Evolutionary conservation across 176 grass and related monocot genomes (phyloP).

Genomic region (Avena sativa): DNA sequence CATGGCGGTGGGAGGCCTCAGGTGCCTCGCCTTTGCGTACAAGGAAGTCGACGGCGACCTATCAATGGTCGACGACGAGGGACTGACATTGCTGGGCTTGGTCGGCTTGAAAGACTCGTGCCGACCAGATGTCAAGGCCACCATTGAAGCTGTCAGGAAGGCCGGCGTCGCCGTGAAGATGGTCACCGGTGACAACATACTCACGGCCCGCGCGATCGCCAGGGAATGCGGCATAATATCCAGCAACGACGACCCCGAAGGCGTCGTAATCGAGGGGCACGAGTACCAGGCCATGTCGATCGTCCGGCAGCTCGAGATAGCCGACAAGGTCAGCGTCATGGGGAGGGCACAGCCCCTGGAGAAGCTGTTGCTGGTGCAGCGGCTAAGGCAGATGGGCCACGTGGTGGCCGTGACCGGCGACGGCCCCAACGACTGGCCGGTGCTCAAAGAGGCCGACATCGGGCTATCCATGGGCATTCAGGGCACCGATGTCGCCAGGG

Average conservation of each 20-base stretch:
- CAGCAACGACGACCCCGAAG: slow-evolving; percentile 12
- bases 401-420: slow-evolving; percentile 67
- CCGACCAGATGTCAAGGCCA: slow-evolving; percentile 57
- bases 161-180: slow-evolving; percentile 74
- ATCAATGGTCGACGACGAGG: slow-evolving; percentile 48
- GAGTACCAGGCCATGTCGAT: slow-evolving; percentile 58
- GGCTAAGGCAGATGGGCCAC: slow-evolving; percentile 72
- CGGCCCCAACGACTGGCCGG: background rate
- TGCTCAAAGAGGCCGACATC: slow-evolving; percentile 37
- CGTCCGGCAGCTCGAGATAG: slow-evolving; percentile 46
- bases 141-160: slow-evolving; percentile 54
- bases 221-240: slow-evolving; percentile 71
- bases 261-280: slow-evolving; percentile 61
- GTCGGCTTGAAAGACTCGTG: slow-evolving; percentile 83
- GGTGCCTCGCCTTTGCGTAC: slow-evolving; percentile 79
- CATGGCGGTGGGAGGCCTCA: slow-evolving; percentile 61
- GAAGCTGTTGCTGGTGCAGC: slow-evolving; percentile 70
- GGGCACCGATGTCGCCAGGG: slow-evolving; percentile 84
- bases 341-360: slow-evolving; percentile 59
- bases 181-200: slow-evolving; percentile 83
- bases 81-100: slow-evolving; percentile 62
- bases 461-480: slow-evolving; percentile 65
- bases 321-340: slow-evolving; percentile 62
- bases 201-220: slow-evolving; percentile 73
- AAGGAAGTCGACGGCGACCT: slow-evolving; percentile 31